A percentile compares a stretch with the other conserved stretches of the same genome.
Conservation (phyloP, 371 early-diverging fungal genomes). For the Cokeromyces recurvatus region DNA sequence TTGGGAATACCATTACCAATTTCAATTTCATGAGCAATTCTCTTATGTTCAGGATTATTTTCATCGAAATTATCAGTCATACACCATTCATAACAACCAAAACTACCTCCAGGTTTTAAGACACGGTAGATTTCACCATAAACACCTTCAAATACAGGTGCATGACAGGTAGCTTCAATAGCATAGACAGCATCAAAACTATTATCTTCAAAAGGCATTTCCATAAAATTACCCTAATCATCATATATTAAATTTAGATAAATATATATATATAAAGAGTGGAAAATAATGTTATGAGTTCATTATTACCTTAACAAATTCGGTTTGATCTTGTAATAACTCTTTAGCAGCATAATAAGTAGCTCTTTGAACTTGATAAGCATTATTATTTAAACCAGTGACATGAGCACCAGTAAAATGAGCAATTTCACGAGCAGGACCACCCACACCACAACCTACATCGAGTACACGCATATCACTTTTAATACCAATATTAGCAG, state of each 20-base stretch:
- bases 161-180: conserved; percentile 92
- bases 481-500: conserved; percentile 67
- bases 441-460: conserved; percentile 92
- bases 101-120: conserved; percentile 85
- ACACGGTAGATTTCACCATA: conserved; percentile 88
- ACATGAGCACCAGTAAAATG: conserved; percentile 86
- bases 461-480: conserved; percentile 73
- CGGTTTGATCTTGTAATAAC: conserved; percentile 55
- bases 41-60: conserved; percentile 64
- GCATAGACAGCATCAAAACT: conserved; percentile 86
- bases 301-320: conserved; percentile 26
- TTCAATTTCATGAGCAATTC: conserved; percentile 80
- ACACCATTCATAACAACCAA: conserved; percentile 93
- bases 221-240: conserved; percentile 82
- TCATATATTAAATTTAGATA: not conserved
- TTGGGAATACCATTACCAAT: conserved; percentile 86
- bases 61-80: conserved; percentile 82
- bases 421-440: conserved; percentile 89
- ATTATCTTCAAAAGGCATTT: conserved; percentile 83
- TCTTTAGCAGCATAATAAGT: conserved; percentile 62
- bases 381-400: conserved; percentile 94
- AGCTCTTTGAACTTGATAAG: conserved; percentile 86
- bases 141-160: conserved; percentile 76
- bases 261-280: too few species aligned
- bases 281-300: not conserved